Evolutionary conservation across 2,329 filamentous ascomycete species (phyloP), one percentile per base, ranked within the genome.

Genomic region (Talaromyces funiculosus): DNA sequence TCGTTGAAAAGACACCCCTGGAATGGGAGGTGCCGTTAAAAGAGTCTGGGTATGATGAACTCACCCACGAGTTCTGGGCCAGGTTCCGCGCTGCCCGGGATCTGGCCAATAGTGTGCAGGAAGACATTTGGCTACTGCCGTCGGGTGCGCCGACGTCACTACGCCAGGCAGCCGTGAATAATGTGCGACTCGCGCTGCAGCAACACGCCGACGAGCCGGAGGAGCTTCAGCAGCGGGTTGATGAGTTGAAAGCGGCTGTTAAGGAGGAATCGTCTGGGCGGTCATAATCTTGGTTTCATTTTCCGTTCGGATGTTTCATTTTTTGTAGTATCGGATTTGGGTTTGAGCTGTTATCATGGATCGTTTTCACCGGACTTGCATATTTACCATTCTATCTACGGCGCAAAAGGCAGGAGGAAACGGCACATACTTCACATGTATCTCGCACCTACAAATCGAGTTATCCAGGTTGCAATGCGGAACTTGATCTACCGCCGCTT

Each of bases 11-110:
- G 16, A 63, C 59, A 7, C 65, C 61, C 2, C 57, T 63, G 2
- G 53, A 66, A 45, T 71, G 65, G 67, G 65, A 67, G 38, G 22
- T 69, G 6, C 64, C 64, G 14, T 53, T 69, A 8, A 53, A 65
- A 7, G 61, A 71, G 22, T 69, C 69, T 5, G 62, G 58, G 10
- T 69, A 69, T 53, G 29, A 59, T 12, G 57, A 61, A 1, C 55
- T 65, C 35, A 67, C 66, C 0, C 53, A 26, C 3, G 57, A 51
- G 12, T 72, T 69, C 40, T 71, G 69, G 69, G 47, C 58, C 0
- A 63, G 61, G 49, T 54, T 67, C 9, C 57, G 51, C 47, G 62
- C 20, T 59, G 65, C 51, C 53, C 40, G 22, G 22, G 61, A 49
- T 35, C 66, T 67, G n/a, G 66, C 64, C 24, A 62, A 55, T 33